phyloP scores from a whole-genome alignment of 306 rosid genomes.

The Vigna nakashimae region DNA sequence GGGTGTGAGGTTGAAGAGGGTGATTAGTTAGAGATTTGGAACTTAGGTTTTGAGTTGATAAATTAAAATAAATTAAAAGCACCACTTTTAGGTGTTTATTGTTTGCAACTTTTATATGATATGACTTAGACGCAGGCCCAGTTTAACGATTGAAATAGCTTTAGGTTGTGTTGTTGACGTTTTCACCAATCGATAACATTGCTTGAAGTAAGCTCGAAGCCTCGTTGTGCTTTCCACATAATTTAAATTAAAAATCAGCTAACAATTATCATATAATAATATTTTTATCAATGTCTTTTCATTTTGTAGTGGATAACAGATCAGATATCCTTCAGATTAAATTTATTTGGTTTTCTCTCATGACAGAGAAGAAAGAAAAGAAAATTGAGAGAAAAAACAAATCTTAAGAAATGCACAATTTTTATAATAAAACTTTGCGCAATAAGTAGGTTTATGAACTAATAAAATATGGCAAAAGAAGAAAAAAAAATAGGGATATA shows the following conservation, averaged over 20 bases:
- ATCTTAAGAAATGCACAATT: slow-evolving; percentile 18
- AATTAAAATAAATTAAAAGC: not conserved
- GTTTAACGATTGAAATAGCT: slow-evolving; percentile 21
- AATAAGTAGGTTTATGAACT: too few relatives aligned
- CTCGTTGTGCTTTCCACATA: slow-evolving; percentile 11
- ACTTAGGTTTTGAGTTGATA: slow-evolving; percentile 5
- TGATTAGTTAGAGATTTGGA: not conserved
- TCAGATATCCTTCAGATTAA: slow-evolving; percentile 34
- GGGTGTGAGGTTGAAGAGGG: not conserved
- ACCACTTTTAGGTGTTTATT: not conserved
- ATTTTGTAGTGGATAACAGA: slow-evolving; percentile 28
- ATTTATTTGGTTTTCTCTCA: not conserved
- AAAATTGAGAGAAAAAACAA: not conserved
- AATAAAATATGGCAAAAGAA: too few relatives aligned
- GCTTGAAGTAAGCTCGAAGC: slow-evolving; percentile 60
- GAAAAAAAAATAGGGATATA: too few relatives aligned
- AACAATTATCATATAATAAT: slow-evolving; percentile 1
- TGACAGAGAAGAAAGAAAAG: not conserved
- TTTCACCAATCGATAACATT: slow-evolving; percentile 51
- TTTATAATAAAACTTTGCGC: too few relatives aligned
- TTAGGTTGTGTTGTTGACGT: slow-evolving; percentile 50
- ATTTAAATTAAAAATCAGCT: not conserved
- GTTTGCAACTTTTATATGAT: slow-evolving; percentile 28
- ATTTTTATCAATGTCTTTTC: slow-evolving; percentile 1
- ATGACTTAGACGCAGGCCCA: slow-evolving; percentile 33